A percentile compares a stretch with the other conserved stretches of the same genome.
phyloP scores from a whole-genome alignment of 2,329 filamentous ascomycete species.

The Penicillium oxalicum region DNA sequence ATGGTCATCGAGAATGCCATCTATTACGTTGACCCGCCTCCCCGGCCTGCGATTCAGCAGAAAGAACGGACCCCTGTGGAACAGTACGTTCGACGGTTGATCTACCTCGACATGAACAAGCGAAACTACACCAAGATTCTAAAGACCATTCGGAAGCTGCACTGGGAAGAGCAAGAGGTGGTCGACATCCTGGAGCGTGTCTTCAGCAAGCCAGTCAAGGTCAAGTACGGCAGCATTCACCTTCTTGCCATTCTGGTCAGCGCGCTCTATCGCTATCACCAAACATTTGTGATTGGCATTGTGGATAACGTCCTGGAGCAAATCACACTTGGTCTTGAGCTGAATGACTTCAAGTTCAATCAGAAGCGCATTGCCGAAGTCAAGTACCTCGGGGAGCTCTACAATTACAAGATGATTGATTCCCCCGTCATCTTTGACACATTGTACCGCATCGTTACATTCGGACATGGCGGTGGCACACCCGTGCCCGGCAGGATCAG shows the following conservation, averaged over 20 bases:
- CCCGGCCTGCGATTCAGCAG: constrained; percentile 88
- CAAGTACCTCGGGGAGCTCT: constrained; percentile 92
- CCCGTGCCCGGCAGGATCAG: constrained; percentile 73
- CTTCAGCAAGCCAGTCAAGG: constrained; percentile 92
- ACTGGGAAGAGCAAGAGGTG: constrained; percentile 94
- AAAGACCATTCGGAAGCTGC: constrained; percentile 88
- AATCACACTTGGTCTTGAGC: constrained; percentile 79
- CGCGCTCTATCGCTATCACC: constrained; percentile 85
- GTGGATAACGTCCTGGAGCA: constrained; percentile 89
- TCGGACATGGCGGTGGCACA: constrained; percentile 77
- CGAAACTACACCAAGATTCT: constrained; percentile 89
- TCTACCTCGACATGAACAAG: constrained; percentile 91
- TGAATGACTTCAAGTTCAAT: constrained; percentile 96
- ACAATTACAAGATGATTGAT: constrained; percentile 96
- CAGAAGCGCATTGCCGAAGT: constrained; percentile 91
- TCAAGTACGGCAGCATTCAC: constrained; percentile 96
- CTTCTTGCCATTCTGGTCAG: constrained; percentile 84
- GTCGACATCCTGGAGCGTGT: constrained; percentile 77
- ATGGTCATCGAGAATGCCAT: constrained; percentile 98
- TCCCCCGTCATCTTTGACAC: constrained; percentile 93
- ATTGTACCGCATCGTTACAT: constrained; percentile 89
- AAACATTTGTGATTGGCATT: constrained; percentile 81
- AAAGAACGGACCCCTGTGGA: constrained; percentile 94
- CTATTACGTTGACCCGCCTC: constrained; percentile 94
- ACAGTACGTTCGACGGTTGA: constrained; percentile 82